Evolutionary conservation across 2,329 filamentous ascomycete genomes (phyloP).

Genomic region (Aspergillus aculeatus): DNA sequence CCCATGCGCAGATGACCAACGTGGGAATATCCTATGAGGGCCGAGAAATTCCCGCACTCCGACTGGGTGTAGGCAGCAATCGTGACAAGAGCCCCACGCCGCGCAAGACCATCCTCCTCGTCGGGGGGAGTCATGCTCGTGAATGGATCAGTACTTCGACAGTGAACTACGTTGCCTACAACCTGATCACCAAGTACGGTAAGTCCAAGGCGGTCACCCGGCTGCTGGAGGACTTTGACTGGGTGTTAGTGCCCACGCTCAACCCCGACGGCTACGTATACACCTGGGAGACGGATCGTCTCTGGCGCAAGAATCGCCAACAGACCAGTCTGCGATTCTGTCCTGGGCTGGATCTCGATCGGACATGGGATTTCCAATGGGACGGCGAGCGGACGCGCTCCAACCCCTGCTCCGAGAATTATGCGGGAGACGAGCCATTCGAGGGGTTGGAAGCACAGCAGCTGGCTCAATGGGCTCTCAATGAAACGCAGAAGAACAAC

Average conservation of each 20-base stretch:
- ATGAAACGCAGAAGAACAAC: constrained; percentile 68
- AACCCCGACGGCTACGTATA: constrained; percentile 96
- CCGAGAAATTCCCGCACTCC: constrained; percentile 77
- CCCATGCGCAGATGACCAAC: constrained; percentile 68
- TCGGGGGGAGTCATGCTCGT: constrained; percentile 84
- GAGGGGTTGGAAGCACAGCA: constrained; percentile 74
- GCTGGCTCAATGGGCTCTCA: constrained; percentile 78
- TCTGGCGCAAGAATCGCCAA: constrained; percentile 93
- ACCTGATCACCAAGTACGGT: constrained; percentile 77
- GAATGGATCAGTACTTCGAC: constrained; percentile 97
- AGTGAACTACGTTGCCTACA: constrained; percentile 87
- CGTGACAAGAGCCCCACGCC: constrained; percentile 43
- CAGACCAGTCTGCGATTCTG: constrained; percentile 79
- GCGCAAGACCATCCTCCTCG: constrained; percentile 76
- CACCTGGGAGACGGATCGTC: constrained; percentile 83
- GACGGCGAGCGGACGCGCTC: constrained; percentile 63
- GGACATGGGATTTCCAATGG: constrained; percentile 83
- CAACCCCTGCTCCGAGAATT: constrained; percentile 90
- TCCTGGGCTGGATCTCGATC: constrained; percentile 83
- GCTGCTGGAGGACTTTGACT: constrained; percentile 79
- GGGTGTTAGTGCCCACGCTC: constrained; percentile 81
- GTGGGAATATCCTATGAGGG: constrained; percentile 88
- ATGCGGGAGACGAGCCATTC: constrained; percentile 79
- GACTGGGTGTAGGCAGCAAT: constrained; percentile 64
- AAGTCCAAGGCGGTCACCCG: constrained; percentile 69